Conservation (phyloP, 2,329 filamentous ascomycete genomes). For the Bipolaris oryzae region DNA sequence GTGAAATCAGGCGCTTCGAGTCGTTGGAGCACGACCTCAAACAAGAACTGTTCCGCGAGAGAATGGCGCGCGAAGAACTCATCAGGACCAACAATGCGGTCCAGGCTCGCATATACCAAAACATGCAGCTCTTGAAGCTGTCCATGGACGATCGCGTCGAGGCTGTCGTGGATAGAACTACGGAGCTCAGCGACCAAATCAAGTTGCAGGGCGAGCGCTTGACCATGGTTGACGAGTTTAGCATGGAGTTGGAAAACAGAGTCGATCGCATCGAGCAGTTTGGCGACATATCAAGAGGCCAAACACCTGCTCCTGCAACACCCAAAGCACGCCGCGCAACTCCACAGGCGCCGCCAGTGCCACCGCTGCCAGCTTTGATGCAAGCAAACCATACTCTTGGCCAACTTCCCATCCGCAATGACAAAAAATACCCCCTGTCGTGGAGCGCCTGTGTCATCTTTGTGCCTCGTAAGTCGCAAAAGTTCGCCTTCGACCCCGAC, state of each 20-base stretch:
- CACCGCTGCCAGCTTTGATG: conserved; percentile 38
- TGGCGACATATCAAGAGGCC: conserved; percentile 33
- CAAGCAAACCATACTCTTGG: conserved; percentile 37
- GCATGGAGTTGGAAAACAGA: conserved; percentile 49
- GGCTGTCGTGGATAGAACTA: conserved; percentile 49
- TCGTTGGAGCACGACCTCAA: conserved; percentile 46
- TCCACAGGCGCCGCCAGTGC: conserved; percentile 33
- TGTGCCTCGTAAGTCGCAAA: conserved; percentile 46
- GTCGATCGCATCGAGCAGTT: conserved; percentile 44
- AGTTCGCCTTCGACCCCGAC: conserved; percentile 48
- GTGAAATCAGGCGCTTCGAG: conserved; percentile 42
- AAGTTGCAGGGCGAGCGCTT: conserved; percentile 45
- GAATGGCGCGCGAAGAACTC: conserved; percentile 43
- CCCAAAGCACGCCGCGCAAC: conserved; percentile 32
- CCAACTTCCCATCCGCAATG: conserved; percentile 46
- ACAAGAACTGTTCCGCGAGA: conserved; percentile 45
- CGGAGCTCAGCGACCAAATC: conserved; percentile 47
- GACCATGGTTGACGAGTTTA: conserved; percentile 48
- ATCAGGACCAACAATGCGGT: conserved; percentile 41
- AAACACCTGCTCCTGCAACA: conserved; percentile 39
- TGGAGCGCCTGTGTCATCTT: conserved; percentile 49
- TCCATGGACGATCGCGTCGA: conserved; percentile 50
- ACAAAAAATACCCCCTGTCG: conserved; percentile 46
- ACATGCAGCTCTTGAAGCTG: conserved; percentile 47
- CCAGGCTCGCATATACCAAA: conserved; percentile 47